These are phyloP conservation scores for Rhodofomes roseus DNA, from an alignment of 1,284 basidiomycete genomes.

Conservation along the genomic window DNA sequence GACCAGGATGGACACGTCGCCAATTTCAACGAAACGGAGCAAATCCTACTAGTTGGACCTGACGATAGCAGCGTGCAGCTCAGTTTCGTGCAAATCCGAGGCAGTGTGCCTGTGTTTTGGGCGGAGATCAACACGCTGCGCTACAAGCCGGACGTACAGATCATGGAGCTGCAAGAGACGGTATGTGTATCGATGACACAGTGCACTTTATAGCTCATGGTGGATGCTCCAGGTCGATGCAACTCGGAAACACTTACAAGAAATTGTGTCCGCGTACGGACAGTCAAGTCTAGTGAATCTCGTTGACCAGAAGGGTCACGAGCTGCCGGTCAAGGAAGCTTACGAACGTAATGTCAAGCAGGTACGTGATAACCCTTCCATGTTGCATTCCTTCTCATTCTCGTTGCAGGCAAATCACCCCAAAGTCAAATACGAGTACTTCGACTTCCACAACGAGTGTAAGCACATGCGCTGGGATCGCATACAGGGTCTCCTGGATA, in stretches of 20 bases:
- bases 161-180: slow-evolving; percentile 90
- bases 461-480: slow-evolving; percentile 95
- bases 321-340: slow-evolving; percentile 94
- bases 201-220: background rate
- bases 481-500: slow-evolving; percentile 81
- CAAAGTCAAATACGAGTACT: slow-evolving; percentile 88
- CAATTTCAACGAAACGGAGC: slow-evolving; percentile 95
- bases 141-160: slow-evolving; percentile 95
- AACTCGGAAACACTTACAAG: slow-evolving; percentile 72
- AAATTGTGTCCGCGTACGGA: slow-evolving; percentile 78
- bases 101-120: slow-evolving; percentile 95
- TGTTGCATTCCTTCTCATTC: slow-evolving; percentile 5
- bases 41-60: slow-evolving; percentile 71
- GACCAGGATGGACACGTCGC: slow-evolving; percentile 82
- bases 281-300: slow-evolving; percentile 86
- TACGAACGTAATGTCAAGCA: slow-evolving; percentile 80
- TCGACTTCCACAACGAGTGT: slow-evolving; percentile 98
- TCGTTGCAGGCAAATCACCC: slow-evolving; percentile 52
- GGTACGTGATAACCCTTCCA: slow-evolving; percentile 31
- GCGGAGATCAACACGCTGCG: slow-evolving; percentile 95
- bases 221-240: slow-evolving; percentile 55
- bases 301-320: slow-evolving; percentile 94
- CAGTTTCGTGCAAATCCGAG: slow-evolving; percentile 92
- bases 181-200: slow-evolving; percentile 36
- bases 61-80: slow-evolving; percentile 60